Conservation (phyloP, 345 rosid genomes). For the Adansonia digitata region DNA sequence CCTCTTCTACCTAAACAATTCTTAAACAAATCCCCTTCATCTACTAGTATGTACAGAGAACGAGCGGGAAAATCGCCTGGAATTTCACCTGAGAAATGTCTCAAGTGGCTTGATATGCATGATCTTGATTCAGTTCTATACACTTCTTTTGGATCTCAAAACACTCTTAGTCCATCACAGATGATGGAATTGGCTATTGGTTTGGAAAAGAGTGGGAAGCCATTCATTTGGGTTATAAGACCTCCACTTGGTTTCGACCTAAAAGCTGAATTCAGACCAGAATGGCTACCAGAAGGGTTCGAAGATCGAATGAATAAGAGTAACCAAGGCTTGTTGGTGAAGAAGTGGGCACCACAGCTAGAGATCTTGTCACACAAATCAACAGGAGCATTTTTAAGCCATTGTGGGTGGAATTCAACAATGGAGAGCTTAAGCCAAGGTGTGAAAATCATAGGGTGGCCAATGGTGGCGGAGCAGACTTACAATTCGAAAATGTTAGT, state of each 20-base stretch:
- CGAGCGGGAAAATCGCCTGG: constrained; percentile 25
- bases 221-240: constrained; percentile 29
- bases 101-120: constrained; percentile 33
- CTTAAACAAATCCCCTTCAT: not conserved
- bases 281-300: constrained; percentile 43
- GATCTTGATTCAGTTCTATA: constrained; percentile 31
- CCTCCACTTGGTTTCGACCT: constrained; percentile 41
- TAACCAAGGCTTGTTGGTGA: constrained; percentile 33
- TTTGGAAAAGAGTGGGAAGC: constrained; percentile 29
- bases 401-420: constrained; percentile 57
- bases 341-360: constrained; percentile 47
- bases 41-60: not conserved
- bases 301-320: not conserved
- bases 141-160: constrained; percentile 51
- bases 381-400: constrained; percentile 43
- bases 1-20: constrained; percentile 35
- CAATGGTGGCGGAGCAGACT: no score
- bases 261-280: constrained; percentile 28
- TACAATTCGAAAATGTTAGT: no score
- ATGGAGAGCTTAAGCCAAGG: constrained; percentile 50
- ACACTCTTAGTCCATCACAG: constrained; percentile 31
- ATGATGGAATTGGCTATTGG: constrained; percentile 46
- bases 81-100: constrained; percentile 24
- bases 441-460: constrained; percentile 47
- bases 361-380: constrained; percentile 40